These are phyloP conservation scores for Metschnikowia hibisci DNA, from an alignment of 805 yeast genomes.

Conservation along the genomic window DNA sequence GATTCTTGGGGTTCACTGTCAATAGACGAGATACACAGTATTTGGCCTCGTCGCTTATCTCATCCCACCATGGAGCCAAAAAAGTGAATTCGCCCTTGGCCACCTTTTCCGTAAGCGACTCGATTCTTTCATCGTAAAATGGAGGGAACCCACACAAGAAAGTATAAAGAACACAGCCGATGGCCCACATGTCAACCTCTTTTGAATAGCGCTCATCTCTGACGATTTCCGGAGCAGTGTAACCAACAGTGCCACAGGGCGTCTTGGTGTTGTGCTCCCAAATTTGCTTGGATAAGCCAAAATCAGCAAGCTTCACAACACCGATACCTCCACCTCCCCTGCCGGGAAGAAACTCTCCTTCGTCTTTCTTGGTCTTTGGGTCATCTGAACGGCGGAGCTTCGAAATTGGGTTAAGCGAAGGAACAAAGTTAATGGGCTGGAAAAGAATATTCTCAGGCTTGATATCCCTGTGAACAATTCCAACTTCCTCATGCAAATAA, in stretches of 20 bases:
- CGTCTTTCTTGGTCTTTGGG: slow-evolving; percentile 51
- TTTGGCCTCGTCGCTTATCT: slow-evolving; percentile 67
- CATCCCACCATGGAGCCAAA: slow-evolving; percentile 87
- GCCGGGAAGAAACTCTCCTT: slow-evolving; percentile 50
- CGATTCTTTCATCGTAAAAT: slow-evolving; percentile 66
- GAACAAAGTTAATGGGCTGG: slow-evolving; percentile 49
- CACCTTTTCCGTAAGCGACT: slow-evolving; percentile 61
- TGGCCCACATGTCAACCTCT: slow-evolving; percentile 70
- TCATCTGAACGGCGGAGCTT: slow-evolving; percentile 54
- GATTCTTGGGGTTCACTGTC: slow-evolving; percentile 62
- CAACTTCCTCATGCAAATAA: slow-evolving; percentile 57
- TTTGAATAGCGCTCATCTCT: slow-evolving; percentile 57
- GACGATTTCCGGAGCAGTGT: slow-evolving; percentile 66
- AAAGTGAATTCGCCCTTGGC: slow-evolving; percentile 70
- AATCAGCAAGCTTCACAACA: slow-evolving; percentile 61
- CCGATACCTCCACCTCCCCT: slow-evolving; percentile 67
- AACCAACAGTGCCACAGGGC: slow-evolving; percentile 75
- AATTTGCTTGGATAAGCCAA: slow-evolving; percentile 62
- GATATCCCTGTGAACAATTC: slow-evolving; percentile 74
- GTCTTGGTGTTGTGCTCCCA: slow-evolving; percentile 47
- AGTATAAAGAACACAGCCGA: slow-evolving; percentile 68
- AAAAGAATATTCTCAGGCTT: slow-evolving; percentile 77
- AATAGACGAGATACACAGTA: slow-evolving; percentile 61
- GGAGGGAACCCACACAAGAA: slow-evolving; percentile 73
- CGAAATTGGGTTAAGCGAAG: slow-evolving; percentile 37